Evolutionary conservation across 2,329 filamentous ascomycete genomes (phyloP), one percentile per base, ranked within the genome.

Genomic region (Fusarium floridanum): DNA sequence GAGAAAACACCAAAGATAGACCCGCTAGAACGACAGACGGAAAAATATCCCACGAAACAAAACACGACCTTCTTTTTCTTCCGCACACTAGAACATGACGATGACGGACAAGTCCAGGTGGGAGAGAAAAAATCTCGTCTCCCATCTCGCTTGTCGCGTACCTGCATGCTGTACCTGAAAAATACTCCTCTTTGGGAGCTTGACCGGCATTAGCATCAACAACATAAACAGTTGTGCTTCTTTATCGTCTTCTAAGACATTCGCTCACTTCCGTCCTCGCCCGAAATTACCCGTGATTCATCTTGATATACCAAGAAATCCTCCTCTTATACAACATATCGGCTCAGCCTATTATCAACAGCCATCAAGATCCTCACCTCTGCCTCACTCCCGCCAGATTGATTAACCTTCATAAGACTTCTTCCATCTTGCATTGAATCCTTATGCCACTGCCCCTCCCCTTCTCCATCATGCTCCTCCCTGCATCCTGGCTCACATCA

Each of bases 1-100:
- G 43, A 50, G 41, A 66, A 61, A 61, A 65, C 63, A 65, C 39
- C 63, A 60, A 50, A 50, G 24, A 37, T 32, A 48, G 60, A 45
- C 69, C 70, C 71, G 62, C 67, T 65, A 71, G 60, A 75, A 69
- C 70, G 67, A 64, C 50, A 39, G 57, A 73, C 61, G 64, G 73
- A 60, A 59, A 74, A 71, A 76, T 57, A 63, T 74, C 67, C 73
- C 73, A 76, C 73, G 73, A 75, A 76, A 75, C 73, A 74, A 64
- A 67, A 74, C 59, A 24, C 16, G 9, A 6, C 32, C 34, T 45
- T 61, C 12, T 22, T 55, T 32, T 55, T 55, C 48, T 55, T 20
- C 48, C 39, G 48, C n/a, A 27, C 60, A 56, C 29, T 67, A 63
- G 45, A 61, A 71, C 59, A 48, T 37, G 63, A 12, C 17, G 63